Evolutionary conservation across 2,329 filamentous ascomycete genomes (phyloP).

Genomic region (Amauroascus niger): DNA sequence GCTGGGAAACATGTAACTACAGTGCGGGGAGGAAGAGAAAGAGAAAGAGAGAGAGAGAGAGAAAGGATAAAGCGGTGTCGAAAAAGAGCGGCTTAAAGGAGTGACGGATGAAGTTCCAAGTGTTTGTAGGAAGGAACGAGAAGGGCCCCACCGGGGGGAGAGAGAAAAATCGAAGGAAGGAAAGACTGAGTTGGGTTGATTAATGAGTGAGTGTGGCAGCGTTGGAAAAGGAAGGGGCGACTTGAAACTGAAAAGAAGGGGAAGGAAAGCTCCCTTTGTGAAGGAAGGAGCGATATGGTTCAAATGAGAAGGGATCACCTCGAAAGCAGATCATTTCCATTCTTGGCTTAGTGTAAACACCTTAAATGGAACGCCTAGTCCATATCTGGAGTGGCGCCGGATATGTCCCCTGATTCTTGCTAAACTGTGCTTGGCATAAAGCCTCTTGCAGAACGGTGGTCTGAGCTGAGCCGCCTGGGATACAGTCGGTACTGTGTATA

Average conservation of each 20-base stretch:
- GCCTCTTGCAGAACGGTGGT: background rate
- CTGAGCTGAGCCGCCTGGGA: background rate
- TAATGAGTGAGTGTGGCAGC: background rate
- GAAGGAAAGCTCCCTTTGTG: background rate
- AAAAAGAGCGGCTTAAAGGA: background rate
- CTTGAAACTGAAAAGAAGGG: constrained; percentile 5
- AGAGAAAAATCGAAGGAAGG: background rate
- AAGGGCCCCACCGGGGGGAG: constrained; percentile 12
- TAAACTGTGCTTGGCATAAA: background rate
- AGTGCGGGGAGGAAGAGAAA: background rate
- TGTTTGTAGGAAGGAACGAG: too few species aligned
- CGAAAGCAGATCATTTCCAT: background rate
- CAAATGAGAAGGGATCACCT: constrained; percentile 2
- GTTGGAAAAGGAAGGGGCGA: background rate
- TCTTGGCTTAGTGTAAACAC: background rate
- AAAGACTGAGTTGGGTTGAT: constrained; percentile 4
- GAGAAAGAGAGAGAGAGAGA: background rate
- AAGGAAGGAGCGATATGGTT: background rate
- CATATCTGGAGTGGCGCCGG: background rate
- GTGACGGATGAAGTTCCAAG: too few species aligned
- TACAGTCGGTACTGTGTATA: background rate
- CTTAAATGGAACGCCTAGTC: background rate
- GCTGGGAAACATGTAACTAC: background rate
- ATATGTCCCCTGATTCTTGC: background rate
- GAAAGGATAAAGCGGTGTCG: background rate